Evolutionary conservation across 371 early-diverging fungal species (phyloP), one percentile per base, ranked within the genome.

Genomic region (Circinella minor): DNA sequence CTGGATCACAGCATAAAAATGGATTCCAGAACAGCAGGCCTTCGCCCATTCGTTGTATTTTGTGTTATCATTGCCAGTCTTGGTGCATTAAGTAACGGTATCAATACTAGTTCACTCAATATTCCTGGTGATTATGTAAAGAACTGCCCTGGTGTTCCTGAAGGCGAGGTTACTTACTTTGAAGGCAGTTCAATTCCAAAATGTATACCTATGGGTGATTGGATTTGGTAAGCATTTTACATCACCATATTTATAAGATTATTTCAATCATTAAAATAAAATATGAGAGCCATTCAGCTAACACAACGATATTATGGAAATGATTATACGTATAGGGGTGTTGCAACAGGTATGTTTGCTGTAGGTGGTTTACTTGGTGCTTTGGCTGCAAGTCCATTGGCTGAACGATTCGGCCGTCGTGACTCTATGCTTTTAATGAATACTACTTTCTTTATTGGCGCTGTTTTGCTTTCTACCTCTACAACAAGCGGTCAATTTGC

Each of bases 341-440:
- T 90, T 57, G 89, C 89, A 3, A 88, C 90, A 51, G 90, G 91
- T 38, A 81, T 89, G 74, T 89, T 88, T 68, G 87, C 90, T 43
- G 72, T 93, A 7, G 94, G 95, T 66, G 96, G 95, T 37, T 74
- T 93, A 36, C 38, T 88, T 5, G 95, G 94, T 69, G 94, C 91
- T 13, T 76, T 94, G 38, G 20, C 68, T 15, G 88, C 88, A 46
- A 89, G 90, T 17, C 79, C 74, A 8, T 74, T 92, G 36, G 80
- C 89, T 43, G 77, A 88, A 63, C 69, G 74, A 34, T 80, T 88
- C 69, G 95, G 95, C 48, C 90, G 95, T 66, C 86, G 91, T 67
- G 83, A 84, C 3, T 77, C 91, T 9, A 81, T 96, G 71, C 66
- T 93, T 14, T 76, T 82, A 34, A 90, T 88, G 80, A 92, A 91